Base-by-base conservation (phyloP, 208 protist species). In the Wallacemonas sp. region DNA sequence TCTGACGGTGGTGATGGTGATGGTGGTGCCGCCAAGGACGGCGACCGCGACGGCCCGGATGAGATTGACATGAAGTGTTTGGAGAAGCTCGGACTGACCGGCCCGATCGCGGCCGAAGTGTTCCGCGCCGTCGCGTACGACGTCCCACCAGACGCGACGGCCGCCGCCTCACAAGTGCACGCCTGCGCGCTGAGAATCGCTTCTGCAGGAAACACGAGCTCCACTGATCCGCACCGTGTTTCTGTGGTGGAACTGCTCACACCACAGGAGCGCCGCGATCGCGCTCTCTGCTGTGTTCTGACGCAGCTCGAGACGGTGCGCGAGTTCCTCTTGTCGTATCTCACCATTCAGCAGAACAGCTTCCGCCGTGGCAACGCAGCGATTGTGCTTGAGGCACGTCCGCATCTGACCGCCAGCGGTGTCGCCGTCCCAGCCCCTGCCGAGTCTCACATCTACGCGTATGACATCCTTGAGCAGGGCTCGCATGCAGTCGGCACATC, bases 401-500 rank as follows among this genome's bases (percentile, higher is more conserved):
- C 52, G 6, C n/a, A n/a, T n/a, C 47, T 26, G 11, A 26, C 43
- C 0, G 30, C 68, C 0, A 12, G 2, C 5, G 26, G 47, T 30
- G 6, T 9, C 24, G 26, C 26, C 24, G n/a, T 33, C 5, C 0
- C 24, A 33, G 12, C 48, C 16, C 38, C 12, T 49, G 21, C 47
- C 36, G 47, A 67, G 24, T 14, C 64, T 21, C 64, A 69, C 48
- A 70, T 83, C 21, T 43, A 74, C 17, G 65, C 48, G 38, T 85
- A 84, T 64, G 47, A 69, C 39, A 49, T 82, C 4, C 69, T 90
- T 32, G 74, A 80, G 58, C 68, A 55, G 14, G 19, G 65, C 14
- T 19, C 26, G 2, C 70, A 88, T 63, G 72, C 78, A 23, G 76
- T 70, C 8, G 80, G 78, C 23, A 73, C 82, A 48, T 63, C 76